Conservation (phyloP, 352 stramenopile genomes). For the Aphanomyces cochlioides region DNA sequence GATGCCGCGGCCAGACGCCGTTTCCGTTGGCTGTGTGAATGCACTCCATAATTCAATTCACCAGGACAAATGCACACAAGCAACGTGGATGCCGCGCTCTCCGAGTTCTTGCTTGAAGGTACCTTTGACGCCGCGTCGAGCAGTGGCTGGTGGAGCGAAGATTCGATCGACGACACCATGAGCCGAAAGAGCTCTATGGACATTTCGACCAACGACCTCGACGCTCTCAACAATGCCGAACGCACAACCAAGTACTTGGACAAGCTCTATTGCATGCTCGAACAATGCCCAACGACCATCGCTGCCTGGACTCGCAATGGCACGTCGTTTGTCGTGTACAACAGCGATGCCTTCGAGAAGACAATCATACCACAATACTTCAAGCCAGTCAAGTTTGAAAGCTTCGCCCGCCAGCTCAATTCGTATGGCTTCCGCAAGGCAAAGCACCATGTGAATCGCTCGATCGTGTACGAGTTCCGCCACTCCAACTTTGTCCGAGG, state of each 20-base stretch:
- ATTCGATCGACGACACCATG: neutral
- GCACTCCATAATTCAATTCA: neutral
- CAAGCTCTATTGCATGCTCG: constrained; percentile 28
- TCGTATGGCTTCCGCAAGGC: constrained; percentile 91
- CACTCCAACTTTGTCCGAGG: constrained; percentile 27
- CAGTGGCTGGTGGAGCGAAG: constrained; percentile 9
- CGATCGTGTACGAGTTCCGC: constrained; percentile 25
- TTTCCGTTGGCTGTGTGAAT: neutral
- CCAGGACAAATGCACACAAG: neutral
- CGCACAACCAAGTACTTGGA: constrained; percentile 30
- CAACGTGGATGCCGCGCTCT: constrained; percentile 1
- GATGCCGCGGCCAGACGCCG: no score
- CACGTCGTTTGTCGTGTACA: constrained; percentile 74
- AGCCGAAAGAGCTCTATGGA: neutral
- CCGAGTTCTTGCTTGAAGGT: neutral
- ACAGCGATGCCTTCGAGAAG: constrained; percentile 80
- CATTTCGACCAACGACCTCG: neutral
- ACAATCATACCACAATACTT: constrained; percentile 93
- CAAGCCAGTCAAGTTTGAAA: constrained; percentile 94
- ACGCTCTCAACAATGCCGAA: neutral
- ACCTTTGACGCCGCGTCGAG: neutral
- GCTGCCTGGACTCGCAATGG: constrained; percentile 62
- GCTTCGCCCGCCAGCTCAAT: constrained; percentile 92
- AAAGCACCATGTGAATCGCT: constrained; percentile 17
- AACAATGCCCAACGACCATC: constrained; percentile 17